Evolutionary conservation across 768 basidiomycete genomes (phyloP), one percentile per base, ranked within the genome.

Genomic region (Amanita molliuscula): DNA sequence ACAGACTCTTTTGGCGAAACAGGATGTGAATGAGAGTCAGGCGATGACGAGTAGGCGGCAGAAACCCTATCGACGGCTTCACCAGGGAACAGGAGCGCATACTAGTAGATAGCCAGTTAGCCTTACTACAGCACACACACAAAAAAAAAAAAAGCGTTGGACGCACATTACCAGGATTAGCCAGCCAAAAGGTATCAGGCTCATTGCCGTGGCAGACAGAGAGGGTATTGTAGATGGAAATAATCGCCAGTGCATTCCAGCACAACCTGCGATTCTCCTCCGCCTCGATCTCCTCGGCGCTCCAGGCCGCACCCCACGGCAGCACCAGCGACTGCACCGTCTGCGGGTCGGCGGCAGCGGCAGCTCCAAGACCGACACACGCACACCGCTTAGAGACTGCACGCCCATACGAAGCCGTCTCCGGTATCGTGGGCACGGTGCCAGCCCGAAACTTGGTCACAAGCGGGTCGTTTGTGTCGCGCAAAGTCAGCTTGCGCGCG

Each of bases 241-340:
- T 74, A 23, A 88, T 72, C 52, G 75, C 74, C 35, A 90, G 73
- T 15, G 87, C 75, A 52, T 77, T 75, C 88, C 88, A 89, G 59
- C 82, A 84, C 15, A 89, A 68, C 21, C 88, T 67, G n/a, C 87
- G 75, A 50, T 79, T 79, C 56, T 86, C 82, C 59, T 90, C 88
- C 48, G 75, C 76, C 33, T 75, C 74, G 29, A 74, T 71, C 54
- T 89, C 76, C 0, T 65, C 67, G 0, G 67, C 60, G 2, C 69
- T 66, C 84, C 84, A 86, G 2, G 63, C 52, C 0, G 71, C 61
- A 56, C 81, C 75, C 86, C 86, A 90, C 1, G 79, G 75, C 4
- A 79, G 72, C 9, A 67, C 68, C 47, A 73, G 75, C 0, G 71
- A 65, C 67, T 76, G 80, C 8, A 70, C 67, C 0, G 67, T 62